A percentile compares a stretch with the other conserved stretches of the same genome.
Conservation (phyloP, 1,284 basidiomycete genomes). For the Papiliotrema laurentii region DNA sequence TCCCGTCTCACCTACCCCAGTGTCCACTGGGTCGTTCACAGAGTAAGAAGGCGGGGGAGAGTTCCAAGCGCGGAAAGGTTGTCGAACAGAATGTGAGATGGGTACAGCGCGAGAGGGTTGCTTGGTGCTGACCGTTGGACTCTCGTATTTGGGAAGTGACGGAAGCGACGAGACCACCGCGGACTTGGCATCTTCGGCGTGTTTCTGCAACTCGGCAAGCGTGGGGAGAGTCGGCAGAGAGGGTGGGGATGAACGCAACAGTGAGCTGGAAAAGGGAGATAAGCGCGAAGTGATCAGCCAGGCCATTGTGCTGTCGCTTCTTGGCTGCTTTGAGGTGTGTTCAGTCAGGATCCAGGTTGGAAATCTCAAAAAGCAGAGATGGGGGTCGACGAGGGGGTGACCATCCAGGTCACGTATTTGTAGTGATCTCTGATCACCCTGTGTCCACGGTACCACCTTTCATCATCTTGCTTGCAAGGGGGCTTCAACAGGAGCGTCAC, state of each 20-base stretch:
- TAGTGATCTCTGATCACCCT: too few species aligned
- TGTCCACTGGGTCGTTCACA: background rate
- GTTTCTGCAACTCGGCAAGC: slow-evolving; percentile 15
- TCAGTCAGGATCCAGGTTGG: too few species aligned
- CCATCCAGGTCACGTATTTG: too few species aligned
- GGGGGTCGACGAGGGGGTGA: too few species aligned
- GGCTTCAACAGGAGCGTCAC: too few species aligned
- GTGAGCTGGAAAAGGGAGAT: slow-evolving; percentile 8
- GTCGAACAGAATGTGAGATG: background rate
- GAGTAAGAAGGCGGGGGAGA: background rate
- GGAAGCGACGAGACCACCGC: background rate
- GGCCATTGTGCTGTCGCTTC: too few species aligned
- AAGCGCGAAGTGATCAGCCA: slow-evolving; percentile 1
- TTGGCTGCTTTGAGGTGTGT: too few species aligned
- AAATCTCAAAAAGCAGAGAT: too few species aligned
- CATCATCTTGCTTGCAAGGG: too few species aligned
- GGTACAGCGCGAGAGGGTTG: background rate
- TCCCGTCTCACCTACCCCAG: background rate
- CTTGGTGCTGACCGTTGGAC: background rate
- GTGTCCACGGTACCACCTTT: too few species aligned
- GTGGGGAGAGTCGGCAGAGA: slow-evolving; percentile 11
- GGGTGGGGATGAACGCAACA: slow-evolving; percentile 10
- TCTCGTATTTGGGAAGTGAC: background rate
- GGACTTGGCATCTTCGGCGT: slow-evolving; percentile 3
- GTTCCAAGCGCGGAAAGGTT: background rate